Percentiles rank a stretch among this genome's conserved stretches.
Evolutionary conservation across 768 basidiomycete species (phyloP).

Genomic region (Sporobolomyces pararoseus): DNA sequence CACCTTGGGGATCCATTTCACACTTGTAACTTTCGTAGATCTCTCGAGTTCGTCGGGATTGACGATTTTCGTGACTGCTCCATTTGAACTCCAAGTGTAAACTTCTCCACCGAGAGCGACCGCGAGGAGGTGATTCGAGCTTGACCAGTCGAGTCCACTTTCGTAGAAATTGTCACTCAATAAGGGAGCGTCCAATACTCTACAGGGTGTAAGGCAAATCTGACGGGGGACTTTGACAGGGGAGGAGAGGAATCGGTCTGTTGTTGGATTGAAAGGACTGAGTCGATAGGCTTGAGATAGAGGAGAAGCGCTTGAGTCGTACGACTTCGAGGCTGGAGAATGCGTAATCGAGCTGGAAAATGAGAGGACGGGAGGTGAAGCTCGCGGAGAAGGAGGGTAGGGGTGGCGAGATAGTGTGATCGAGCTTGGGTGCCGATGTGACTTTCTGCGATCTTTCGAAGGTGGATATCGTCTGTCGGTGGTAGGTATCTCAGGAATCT

Average conservation of each 20-base stretch:
- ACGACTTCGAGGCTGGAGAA: too few relatives aligned
- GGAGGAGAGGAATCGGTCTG: background rate
- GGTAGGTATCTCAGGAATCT: too few relatives aligned
- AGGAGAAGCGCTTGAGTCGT: background rate
- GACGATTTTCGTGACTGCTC: background rate
- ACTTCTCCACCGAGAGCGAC: constrained; percentile 12
- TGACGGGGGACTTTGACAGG: background rate
- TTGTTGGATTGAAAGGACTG: constrained; percentile 13
- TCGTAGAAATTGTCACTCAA: constrained; percentile 16
- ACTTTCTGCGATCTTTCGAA: background rate
- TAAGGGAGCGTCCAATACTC: constrained; percentile 7
- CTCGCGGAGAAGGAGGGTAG: background rate
- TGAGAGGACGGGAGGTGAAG: background rate
- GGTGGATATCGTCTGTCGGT: background rate
- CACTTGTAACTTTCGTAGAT: background rate
- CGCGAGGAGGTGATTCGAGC: constrained; percentile 5
- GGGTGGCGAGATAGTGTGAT: background rate
- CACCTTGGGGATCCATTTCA: constrained; percentile 3
- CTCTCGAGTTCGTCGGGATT: background rate
- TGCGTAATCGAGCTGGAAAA: background rate
- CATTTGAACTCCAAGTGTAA: constrained; percentile 4
- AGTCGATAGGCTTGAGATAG: background rate
- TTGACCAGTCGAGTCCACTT: background rate
- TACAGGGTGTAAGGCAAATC: constrained; percentile 7
- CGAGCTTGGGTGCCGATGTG: background rate